Evolutionary conservation across 257 asterid genomes (phyloP).

Genomic region (Lycium barbarum): DNA sequence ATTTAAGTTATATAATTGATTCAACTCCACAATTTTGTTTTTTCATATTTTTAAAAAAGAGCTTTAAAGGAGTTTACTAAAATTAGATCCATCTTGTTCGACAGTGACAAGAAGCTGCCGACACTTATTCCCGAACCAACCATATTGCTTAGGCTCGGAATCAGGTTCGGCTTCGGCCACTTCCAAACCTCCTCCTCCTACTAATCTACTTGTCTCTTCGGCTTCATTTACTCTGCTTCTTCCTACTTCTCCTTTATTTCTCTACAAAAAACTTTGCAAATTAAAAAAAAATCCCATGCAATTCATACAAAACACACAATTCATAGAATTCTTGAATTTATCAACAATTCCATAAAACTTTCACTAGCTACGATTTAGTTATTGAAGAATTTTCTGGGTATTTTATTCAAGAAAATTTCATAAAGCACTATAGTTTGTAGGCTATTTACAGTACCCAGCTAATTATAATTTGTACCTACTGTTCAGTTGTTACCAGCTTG

Average conservation of each 20-base stretch:
- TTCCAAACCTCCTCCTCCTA: background rate
- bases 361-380: background rate
- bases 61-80: background rate
- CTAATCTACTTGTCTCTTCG: background rate
- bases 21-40: slow-evolving; percentile 29
- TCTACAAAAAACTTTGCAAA: background rate
- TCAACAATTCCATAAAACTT: background rate
- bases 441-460: no score
- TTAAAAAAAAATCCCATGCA: slow-evolving; percentile 17
- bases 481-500: no score
- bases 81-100: slow-evolving; percentile 33
- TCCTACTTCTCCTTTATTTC: slow-evolving; percentile 20
- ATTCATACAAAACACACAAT: slow-evolving; percentile 16
- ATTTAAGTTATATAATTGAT: background rate
- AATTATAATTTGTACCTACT: no score
- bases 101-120: slow-evolving; percentile 72
- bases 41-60: background rate
- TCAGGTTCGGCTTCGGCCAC: slow-evolving; percentile 35
- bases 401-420: background rate
- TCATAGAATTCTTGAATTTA: background rate
- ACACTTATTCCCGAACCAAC: slow-evolving; percentile 57
- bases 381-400: background rate
- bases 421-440: no score
- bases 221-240: slow-evolving; percentile 44
- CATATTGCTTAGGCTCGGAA: slow-evolving; percentile 31